These are phyloP conservation scores for Beta macrorhiza DNA, from an alignment of 179 eudicot genomes.

Conservation along the genomic window DNA sequence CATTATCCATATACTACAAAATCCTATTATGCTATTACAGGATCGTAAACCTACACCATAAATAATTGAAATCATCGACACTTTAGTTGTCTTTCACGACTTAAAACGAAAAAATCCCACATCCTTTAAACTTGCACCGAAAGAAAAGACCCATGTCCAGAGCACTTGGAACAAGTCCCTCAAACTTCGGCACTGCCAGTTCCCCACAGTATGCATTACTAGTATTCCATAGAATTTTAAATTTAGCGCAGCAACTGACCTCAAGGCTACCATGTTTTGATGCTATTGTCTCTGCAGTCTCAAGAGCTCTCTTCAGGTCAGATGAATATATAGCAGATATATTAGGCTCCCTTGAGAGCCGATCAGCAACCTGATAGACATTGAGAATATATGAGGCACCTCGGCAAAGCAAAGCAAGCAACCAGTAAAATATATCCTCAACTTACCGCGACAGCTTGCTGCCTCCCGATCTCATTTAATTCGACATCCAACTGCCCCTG, in stretches of 20 bases:
- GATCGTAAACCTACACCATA: not conserved
- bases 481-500: slow-evolving; percentile 96
- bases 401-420: slow-evolving; percentile 1
- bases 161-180: not conserved
- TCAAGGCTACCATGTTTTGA: slow-evolving; percentile 59
- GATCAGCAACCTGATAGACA: slow-evolving; percentile 64
- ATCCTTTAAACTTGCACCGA: not conserved
- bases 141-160: not conserved
- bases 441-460: slow-evolving; percentile 82
- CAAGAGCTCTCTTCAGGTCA: slow-evolving; percentile 76
- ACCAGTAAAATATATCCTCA: slow-evolving; percentile 6
- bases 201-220: not conserved
- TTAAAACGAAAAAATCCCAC: too few species aligned
- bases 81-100: not conserved
- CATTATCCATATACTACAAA: not conserved
- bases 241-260: slow-evolving; percentile 35
- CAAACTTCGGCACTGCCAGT: not conserved
- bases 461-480: slow-evolving; percentile 72
- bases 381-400: slow-evolving; percentile 1
- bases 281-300: slow-evolving; percentile 79
- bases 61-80: not conserved
- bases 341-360: slow-evolving; percentile 64
- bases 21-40: too few species aligned
- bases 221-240: not conserved
- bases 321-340: slow-evolving; percentile 79